Conservation (phyloP, 176 grass and related monocot species). For the Lolium multiflorum region DNA sequence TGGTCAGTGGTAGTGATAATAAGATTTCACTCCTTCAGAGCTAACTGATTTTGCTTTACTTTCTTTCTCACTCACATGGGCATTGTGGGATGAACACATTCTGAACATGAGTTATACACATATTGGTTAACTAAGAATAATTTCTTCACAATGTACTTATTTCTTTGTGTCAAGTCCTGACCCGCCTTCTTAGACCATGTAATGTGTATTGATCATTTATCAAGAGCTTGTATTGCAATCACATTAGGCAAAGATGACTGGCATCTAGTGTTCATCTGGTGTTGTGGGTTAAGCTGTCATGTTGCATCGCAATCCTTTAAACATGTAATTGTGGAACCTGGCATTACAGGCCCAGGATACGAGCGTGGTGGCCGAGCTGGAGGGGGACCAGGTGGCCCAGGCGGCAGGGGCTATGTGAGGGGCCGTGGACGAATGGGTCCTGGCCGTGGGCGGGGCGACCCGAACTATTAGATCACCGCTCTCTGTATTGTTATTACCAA, state of each 20-base stretch:
- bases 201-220: constrained; percentile 24
- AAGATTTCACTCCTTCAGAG: neutral
- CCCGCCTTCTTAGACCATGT: neutral
- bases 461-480: constrained; percentile 53
- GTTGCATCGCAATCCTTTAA: neutral
- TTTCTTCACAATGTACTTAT: neutral
- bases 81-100: no score
- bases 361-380: constrained; percentile 61
- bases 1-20: neutral
- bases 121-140: no score
- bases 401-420: constrained; percentile 66
- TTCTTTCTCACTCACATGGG: neutral
- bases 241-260: neutral
- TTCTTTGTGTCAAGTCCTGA: neutral
- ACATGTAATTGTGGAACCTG: constrained; percentile 23
- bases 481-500: constrained; percentile 28
- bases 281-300: neutral
- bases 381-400: constrained; percentile 58
- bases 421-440: constrained; percentile 78
- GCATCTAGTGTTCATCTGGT: neutral
- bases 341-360: constrained; percentile 63
- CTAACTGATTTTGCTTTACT: neutral
- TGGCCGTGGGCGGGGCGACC: constrained; percentile 59
- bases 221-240: constrained; percentile 4
- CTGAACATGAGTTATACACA: no score